Percentiles rank a stretch among this genome's conserved stretches.
Conservation (phyloP, 106 monocot genomes). For the Xerophyta viscosa region DNA sequence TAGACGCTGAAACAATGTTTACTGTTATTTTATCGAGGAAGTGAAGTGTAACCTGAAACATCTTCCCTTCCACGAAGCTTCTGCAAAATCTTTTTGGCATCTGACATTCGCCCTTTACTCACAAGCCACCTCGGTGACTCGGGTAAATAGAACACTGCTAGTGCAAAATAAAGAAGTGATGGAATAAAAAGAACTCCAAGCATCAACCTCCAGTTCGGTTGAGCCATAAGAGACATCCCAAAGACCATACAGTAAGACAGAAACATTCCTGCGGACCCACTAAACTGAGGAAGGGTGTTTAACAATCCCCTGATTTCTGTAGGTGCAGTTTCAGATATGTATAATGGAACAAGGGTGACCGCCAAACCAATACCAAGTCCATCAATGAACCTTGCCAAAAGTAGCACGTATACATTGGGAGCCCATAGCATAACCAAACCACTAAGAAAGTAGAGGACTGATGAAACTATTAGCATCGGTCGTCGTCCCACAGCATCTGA, state of each 20-base stretch:
- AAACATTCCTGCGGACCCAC: conserved; percentile 68
- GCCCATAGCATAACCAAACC: conserved; percentile 73
- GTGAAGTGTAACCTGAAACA: conserved; percentile 32
- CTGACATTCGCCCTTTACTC: conserved; percentile 62
- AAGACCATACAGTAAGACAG: conserved; percentile 67
- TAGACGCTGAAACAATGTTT: no score
- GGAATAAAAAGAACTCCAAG: conserved; percentile 61
- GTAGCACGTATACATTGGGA: conserved; percentile 56
- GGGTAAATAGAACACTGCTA: conserved; percentile 58
- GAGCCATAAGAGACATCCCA: conserved; percentile 43
- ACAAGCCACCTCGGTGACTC: conserved; percentile 80
- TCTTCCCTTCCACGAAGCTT: conserved; percentile 54
- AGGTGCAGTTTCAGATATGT: conserved; percentile 74
- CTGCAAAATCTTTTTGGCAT: conserved; percentile 62
- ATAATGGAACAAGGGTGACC: conserved; percentile 61
- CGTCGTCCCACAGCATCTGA: conserved; percentile 50
- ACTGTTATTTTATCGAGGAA: no score
- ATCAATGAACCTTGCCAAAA: conserved; percentile 60
- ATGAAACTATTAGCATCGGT: conserved; percentile 59
- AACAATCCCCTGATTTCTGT: conserved; percentile 53
- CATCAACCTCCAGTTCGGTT: conserved; percentile 75
- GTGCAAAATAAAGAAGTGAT: conserved; percentile 41
- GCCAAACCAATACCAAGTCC: conserved; percentile 70
- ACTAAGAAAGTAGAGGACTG: conserved; percentile 50
- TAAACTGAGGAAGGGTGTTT: conserved; percentile 66